Percentiles rank a stretch among this genome's conserved stretches.
phyloP scores from a whole-genome alignment of 129 eudicot genomes.

The Ambrosia trifida region DNA sequence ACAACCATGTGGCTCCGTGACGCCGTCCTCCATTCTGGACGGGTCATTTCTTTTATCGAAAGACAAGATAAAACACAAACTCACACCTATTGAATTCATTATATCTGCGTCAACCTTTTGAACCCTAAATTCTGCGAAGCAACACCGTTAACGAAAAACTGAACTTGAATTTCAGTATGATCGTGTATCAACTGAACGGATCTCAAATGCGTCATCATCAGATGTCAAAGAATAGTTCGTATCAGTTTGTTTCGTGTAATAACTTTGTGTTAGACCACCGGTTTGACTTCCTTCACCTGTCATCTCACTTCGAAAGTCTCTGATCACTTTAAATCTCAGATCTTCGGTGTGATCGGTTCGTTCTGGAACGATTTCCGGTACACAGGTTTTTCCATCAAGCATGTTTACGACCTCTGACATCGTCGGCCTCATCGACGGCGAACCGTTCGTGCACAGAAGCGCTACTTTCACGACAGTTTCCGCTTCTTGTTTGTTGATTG shows the following conservation, averaged over 20 bases:
- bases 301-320: conserved; percentile 54
- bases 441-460: conserved; percentile 64
- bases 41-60: background rate
- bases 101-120: background rate
- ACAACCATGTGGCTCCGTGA: background rate
- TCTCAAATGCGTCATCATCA: conserved; percentile 41
- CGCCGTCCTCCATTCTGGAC: background rate
- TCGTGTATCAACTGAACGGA: conserved; percentile 26
- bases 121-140: background rate
- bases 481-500: conserved; percentile 56
- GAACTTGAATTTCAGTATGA: conserved; percentile 21
- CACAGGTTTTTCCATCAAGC: conserved; percentile 60
- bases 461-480: conserved; percentile 59
- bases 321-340: conserved; percentile 71
- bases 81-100: background rate
- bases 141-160: no score
- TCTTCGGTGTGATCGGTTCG: conserved; percentile 43
- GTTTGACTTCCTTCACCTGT: conserved; percentile 35
- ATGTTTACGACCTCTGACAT: conserved; percentile 75
- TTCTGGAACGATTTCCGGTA: conserved; percentile 53
- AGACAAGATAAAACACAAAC: background rate
- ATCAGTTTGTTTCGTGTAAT: conserved; percentile 28
- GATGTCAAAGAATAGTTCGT: conserved; percentile 36
- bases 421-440: conserved; percentile 66
- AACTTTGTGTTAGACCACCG: conserved; percentile 33